Base-by-base conservation (phyloP, 169 alveolate genomes). In the Cryptosporidium parvum region DNA sequence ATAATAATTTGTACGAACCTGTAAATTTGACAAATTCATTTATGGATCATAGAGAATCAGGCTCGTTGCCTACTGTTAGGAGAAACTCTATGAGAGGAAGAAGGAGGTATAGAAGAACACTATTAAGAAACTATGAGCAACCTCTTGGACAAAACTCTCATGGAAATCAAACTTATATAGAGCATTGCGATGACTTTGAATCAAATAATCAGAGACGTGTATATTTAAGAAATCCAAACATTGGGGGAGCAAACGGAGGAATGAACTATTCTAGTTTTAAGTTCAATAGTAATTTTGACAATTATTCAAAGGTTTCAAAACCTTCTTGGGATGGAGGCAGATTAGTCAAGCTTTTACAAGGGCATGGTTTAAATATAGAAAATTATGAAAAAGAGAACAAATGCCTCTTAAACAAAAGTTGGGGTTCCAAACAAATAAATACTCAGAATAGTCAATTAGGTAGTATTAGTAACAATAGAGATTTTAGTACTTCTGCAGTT, bases 321-420 rank as follows among this genome's bases (percentile, higher is more conserved):
- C 89, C 89, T 62, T 80, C 89, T 39, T 80, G 89, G 89, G 89
- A 80, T 80, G 89, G 89, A 42, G 89, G 89, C 6, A 59, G 89
- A 29, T 35, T 80, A 61, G 89, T 80, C 9, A 80, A 80, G 31
- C 75, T 80, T 18, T 59, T 80, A 80, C 89, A 80, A 80, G 89
- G 89, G 7, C 89, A 80, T 65, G 89, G 89, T 1, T 37, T 80
- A 44, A 80, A 80, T 48, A 80, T 80, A 12, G 75, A 80, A 26
- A n/a, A 42, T 62, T 80, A 48, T 23, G 89, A 80, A 62, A 65
- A 65, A 10, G 62, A 80, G 14, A 42, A 29, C 56, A 56, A 61
- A 8, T 8, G 21, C 21, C 45, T 45, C 18, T 23, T 12, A 33
- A 73, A n/a, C 52, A 52, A 23, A 42, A 56, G 29, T 26, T 73